Percentiles rank a stretch among this genome's conserved stretches.
phyloP scores from a whole-genome alignment of 495 filamentous ascomycete genomes.

The Tuber melanosporum region DNA sequence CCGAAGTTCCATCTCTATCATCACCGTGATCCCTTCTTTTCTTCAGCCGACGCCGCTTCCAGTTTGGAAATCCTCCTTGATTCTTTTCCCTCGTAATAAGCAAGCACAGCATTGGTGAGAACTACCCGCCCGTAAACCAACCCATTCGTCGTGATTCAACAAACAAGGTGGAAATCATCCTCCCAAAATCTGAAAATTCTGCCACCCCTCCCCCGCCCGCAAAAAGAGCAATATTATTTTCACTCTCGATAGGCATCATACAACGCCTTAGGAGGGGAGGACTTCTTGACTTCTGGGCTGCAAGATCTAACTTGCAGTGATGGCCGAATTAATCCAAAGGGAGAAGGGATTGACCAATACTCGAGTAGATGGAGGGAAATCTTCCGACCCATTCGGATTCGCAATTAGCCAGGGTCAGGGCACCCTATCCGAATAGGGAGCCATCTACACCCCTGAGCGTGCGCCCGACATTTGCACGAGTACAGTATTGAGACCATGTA shows the following conservation, averaged over 20 bases:
- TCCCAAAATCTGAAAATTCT: slow-evolving; percentile 45
- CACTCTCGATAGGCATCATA: slow-evolving; percentile 43
- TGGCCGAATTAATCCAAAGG: slow-evolving; percentile 44
- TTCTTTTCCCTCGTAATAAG: no score
- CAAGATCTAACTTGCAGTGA: slow-evolving; percentile 15
- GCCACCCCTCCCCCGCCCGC: slow-evolving; percentile 50
- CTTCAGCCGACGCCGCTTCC: no score
- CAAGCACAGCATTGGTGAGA: no score
- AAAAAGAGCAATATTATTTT: slow-evolving; percentile 49
- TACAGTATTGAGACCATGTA: slow-evolving; percentile 48
- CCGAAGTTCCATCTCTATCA: no score
- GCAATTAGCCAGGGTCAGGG: slow-evolving; percentile 42
- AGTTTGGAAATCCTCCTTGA: no score
- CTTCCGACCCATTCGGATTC: slow-evolving; percentile 43
- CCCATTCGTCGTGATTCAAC: not conserved
- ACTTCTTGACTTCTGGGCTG: slow-evolving; percentile 48
- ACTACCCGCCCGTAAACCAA: not conserved
- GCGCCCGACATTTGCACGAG: slow-evolving; percentile 43
- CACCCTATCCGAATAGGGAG: slow-evolving; percentile 44
- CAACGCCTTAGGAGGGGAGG: slow-evolving; percentile 51
- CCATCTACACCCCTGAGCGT: slow-evolving; percentile 45
- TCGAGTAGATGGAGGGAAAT: slow-evolving; percentile 44
- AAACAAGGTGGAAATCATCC: not conserved
- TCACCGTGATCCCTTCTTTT: no score
- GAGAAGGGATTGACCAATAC: slow-evolving; percentile 43